These are phyloP conservation scores for Pichia exigua DNA, from an alignment of 805 yeast species.

Conservation along the genomic window DNA sequence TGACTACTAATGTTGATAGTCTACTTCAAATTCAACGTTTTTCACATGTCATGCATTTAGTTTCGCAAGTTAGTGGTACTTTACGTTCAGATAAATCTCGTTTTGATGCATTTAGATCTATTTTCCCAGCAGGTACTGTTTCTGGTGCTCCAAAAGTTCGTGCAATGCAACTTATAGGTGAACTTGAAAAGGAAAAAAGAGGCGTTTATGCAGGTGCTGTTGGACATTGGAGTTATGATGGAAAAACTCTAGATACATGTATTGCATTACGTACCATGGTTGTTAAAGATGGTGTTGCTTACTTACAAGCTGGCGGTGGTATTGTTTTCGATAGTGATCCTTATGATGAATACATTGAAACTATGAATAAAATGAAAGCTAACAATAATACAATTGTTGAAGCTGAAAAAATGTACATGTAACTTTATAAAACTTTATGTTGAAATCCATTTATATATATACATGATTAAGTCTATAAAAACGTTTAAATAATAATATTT, in stretches of 20 bases:
- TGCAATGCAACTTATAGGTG: conserved; percentile 93
- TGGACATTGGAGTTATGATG: conserved; percentile 96
- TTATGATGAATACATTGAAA: conserved; percentile 89
- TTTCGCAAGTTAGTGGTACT: conserved; percentile 89
- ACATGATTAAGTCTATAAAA: no score
- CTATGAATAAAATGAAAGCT: conserved; percentile 95
- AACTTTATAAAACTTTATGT: neutral
- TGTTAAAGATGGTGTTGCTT: conserved; percentile 81
- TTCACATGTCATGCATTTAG: conserved; percentile 95
- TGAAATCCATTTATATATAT: no score
- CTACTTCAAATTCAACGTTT: conserved; percentile 86
- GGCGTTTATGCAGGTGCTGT: conserved; percentile 99
- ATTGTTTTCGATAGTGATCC: conserved; percentile 94
- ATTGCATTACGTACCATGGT: conserved; percentile 98
- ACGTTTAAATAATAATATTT: no score
- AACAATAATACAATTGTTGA: conserved; percentile 85
- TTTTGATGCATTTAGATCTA: conserved; percentile 95
- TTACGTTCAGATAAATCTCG: conserved; percentile 76
- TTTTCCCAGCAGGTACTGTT: conserved; percentile 98
- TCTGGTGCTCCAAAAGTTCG: conserved; percentile 97
- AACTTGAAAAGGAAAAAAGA: conserved; percentile 82
- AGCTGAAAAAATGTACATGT: conserved; percentile 54
- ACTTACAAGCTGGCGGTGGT: conserved; percentile 98
- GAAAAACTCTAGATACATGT: conserved; percentile 94
- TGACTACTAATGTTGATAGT: conserved; percentile 78